A percentile compares a stretch with the other conserved stretches of the same genome.
phyloP scores from a whole-genome alignment of 176 grass and related monocot genomes.

The Guadua angustifolia region DNA sequence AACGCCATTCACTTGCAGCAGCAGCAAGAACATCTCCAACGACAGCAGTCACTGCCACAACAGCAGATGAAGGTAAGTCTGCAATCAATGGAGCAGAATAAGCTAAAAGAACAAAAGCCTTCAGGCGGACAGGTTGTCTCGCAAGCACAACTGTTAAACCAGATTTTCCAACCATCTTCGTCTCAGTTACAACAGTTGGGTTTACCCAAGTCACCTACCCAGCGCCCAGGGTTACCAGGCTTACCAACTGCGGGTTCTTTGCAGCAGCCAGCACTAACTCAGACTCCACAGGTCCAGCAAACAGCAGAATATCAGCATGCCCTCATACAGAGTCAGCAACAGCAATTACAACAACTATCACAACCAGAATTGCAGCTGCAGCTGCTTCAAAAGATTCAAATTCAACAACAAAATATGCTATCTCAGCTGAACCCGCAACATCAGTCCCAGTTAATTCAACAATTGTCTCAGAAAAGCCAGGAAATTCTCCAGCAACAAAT shows the following conservation, averaged over 20 bases:
- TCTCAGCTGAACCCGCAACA: conserved; percentile 81
- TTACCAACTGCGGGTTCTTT: conserved; percentile 48
- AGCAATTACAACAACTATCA: conserved; percentile 74
- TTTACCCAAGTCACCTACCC: conserved; percentile 58
- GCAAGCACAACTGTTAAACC: conserved; percentile 61
- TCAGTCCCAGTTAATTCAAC: conserved; percentile 75
- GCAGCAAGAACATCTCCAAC: conserved; percentile 62
- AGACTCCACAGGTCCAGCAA: conserved; percentile 64
- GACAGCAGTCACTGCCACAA: conserved; percentile 56
- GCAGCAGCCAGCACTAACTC: conserved; percentile 56
- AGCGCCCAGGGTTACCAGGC: conserved; percentile 46
- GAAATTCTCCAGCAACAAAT: conserved; percentile 72
- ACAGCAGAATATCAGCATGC: conserved; percentile 76
- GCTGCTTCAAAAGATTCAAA: conserved; percentile 94
- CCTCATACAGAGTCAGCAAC: conserved; percentile 75
- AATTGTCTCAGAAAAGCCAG: conserved; percentile 73
- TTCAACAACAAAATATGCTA: conserved; percentile 87
- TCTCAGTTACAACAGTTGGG: conserved; percentile 75
- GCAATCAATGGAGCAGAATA: conserved; percentile 57
- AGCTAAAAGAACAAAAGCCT: conserved; percentile 58
- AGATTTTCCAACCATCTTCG: conserved; percentile 71
- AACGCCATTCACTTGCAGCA: conserved; percentile 62
- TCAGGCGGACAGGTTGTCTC: conserved; percentile 54
- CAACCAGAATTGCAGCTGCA: conserved; percentile 86
- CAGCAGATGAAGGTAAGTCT: conserved; percentile 59